These are phyloP conservation scores for Globisporangium okanoganense DNA, from an alignment of 352 stramenopile species.

Conservation along the genomic window DNA sequence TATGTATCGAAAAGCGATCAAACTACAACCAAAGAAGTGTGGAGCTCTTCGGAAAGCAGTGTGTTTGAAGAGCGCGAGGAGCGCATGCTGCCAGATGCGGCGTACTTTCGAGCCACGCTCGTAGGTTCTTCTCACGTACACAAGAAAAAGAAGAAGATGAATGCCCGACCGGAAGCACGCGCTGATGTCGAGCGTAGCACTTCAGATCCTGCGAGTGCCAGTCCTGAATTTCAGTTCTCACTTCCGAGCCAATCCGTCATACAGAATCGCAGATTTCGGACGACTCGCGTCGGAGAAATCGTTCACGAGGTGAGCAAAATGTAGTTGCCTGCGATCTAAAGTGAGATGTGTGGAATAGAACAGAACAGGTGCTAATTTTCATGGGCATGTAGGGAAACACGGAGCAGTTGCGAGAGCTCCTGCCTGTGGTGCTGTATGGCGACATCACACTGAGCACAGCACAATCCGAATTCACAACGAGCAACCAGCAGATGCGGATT, in stretches of 20 bases:
- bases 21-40: neutral
- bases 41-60: neutral
- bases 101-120: slow-evolving; percentile 8
- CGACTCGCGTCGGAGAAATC: slow-evolving; percentile 15
- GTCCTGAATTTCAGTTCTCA: slow-evolving; percentile 10
- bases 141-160: neutral
- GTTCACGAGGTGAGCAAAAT: slow-evolving; percentile 8
- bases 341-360: neutral
- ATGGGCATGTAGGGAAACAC: slow-evolving; percentile 16
- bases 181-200: neutral
- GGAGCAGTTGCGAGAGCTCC: slow-evolving; percentile 26
- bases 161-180: neutral
- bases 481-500: neutral
- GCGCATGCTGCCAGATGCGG: neutral
- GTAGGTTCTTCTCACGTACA: neutral
- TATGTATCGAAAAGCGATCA: slow-evolving; percentile 1
- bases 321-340: neutral
- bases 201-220: neutral
- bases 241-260: slow-evolving; percentile 7
- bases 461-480: neutral
- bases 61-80: slow-evolving; percentile 9
- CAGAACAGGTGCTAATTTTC: neutral
- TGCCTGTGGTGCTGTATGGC: slow-evolving; percentile 35
- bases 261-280: slow-evolving; percentile 9
- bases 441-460: neutral